Evolutionary conservation across 164 flowering plant species (phyloP).

Genomic region (Saururus chinensis): DNA sequence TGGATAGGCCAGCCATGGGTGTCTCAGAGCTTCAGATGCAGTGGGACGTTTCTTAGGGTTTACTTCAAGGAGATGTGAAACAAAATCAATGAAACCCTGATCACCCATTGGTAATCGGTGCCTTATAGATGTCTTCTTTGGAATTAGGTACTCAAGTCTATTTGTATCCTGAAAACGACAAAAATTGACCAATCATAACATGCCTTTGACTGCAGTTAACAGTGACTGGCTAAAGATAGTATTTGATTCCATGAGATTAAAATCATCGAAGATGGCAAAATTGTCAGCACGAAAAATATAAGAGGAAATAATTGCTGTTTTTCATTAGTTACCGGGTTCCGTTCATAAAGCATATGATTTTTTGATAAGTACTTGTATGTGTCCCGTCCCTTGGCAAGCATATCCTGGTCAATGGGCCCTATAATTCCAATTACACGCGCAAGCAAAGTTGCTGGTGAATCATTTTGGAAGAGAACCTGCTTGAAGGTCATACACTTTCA

Average conservation of each 20-base stretch:
- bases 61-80: slow-evolving; percentile 72
- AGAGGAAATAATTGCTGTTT: too few species aligned
- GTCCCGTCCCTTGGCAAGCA: slow-evolving; percentile 94
- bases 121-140: slow-evolving; percentile 84
- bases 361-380: slow-evolving; percentile 88
- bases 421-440: slow-evolving; percentile 96
- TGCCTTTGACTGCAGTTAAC: too few species aligned
- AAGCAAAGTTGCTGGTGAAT: slow-evolving; percentile 91
- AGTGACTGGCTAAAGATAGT: too few species aligned
- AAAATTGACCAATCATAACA: neutral
- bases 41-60: slow-evolving; percentile 92
- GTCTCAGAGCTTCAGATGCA: slow-evolving; percentile 82
- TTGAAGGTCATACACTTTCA: neutral
- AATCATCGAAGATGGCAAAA: too few species aligned
- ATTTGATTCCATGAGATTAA: too few species aligned
- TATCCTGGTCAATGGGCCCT: slow-evolving; percentile 70
- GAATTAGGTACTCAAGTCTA: slow-evolving; percentile 84
- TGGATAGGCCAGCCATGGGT: slow-evolving; percentile 93
- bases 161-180: slow-evolving; percentile 59
- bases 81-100: slow-evolving; percentile 90
- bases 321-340: slow-evolving; percentile 80
- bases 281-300: too few species aligned
- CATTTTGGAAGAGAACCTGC: slow-evolving; percentile 97
- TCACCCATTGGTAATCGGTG: slow-evolving; percentile 96
- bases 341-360: slow-evolving; percentile 94